These are phyloP conservation scores for Paecilomyces sp. DNA, from an alignment of 2,329 filamentous ascomycete species.

Conservation along the genomic window DNA sequence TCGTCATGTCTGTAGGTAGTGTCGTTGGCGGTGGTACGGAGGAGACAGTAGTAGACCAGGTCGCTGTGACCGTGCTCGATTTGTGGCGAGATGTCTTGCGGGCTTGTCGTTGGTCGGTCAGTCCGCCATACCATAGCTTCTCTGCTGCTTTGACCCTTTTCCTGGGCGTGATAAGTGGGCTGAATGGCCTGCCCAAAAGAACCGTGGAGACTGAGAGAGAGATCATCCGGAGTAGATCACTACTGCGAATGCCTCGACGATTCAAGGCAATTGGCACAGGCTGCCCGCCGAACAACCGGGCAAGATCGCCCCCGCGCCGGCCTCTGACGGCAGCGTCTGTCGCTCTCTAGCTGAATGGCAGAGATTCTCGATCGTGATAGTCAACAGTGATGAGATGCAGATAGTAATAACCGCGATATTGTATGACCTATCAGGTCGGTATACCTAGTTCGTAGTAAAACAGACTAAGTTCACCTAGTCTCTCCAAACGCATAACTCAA, in stretches of 20 bases:
- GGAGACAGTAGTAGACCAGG: neutral
- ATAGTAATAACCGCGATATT: neutral
- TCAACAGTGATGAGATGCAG: neutral
- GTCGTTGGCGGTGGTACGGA: neutral
- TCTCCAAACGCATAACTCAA: neutral
- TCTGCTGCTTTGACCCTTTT: neutral
- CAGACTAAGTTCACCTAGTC: neutral
- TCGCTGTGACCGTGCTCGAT: neutral
- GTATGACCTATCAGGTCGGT: neutral
- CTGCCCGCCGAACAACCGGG: neutral
- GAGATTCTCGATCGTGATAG: neutral
- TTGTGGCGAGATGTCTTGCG: neutral
- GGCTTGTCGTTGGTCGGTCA: neutral
- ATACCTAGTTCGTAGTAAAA: neutral
- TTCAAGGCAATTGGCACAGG: neutral
- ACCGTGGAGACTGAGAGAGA: neutral
- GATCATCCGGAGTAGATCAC: neutral
- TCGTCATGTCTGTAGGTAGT: neutral
- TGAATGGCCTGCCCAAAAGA: neutral
- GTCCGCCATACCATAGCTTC: neutral
- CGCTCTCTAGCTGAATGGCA: neutral
- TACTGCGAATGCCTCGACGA: neutral
- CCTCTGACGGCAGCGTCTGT: neutral
- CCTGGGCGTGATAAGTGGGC: neutral
- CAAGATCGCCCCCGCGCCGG: neutral